phyloP scores from a whole-genome alignment of 1,284 basidiomycete genomes.

The Phaffia rhodozyma region DNA sequence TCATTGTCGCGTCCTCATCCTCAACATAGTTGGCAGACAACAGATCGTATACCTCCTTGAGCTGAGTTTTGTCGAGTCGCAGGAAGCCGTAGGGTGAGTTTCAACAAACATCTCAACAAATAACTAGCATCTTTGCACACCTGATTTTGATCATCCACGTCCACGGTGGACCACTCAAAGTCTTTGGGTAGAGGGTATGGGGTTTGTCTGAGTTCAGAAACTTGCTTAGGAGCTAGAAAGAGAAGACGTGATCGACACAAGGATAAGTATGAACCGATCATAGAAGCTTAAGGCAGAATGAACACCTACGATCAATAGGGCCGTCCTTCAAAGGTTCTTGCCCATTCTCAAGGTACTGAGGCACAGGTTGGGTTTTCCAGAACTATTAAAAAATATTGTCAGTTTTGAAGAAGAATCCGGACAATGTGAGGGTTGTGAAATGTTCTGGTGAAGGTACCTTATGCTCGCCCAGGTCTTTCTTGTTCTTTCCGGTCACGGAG shows the following conservation, averaged over 20 bases:
- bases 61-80: slow-evolving; percentile 38
- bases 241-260: not conserved
- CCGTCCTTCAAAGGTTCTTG: slow-evolving; percentile 57
- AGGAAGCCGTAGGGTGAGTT: not conserved
- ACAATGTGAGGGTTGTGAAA: not conserved
- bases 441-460: slow-evolving; percentile 46
- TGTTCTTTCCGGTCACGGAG: slow-evolving; percentile 45
- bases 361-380: slow-evolving; percentile 92
- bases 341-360: slow-evolving; percentile 40
- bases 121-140: slow-evolving; percentile 33
- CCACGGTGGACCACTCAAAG: slow-evolving; percentile 81
- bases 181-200: slow-evolving; percentile 81
- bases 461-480: slow-evolving; percentile 69
- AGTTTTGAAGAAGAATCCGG: not conserved
- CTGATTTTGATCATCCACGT: slow-evolving; percentile 65
- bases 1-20: slow-evolving; percentile 87
- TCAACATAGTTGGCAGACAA: slow-evolving; percentile 93
- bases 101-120: not conserved
- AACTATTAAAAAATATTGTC: slow-evolving; percentile 45
- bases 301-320: slow-evolving; percentile 53
- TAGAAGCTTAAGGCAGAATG: not conserved
- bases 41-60: slow-evolving; percentile 83
- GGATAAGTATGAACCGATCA: not conserved
- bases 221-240: slow-evolving; percentile 46
- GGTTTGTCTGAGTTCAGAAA: slow-evolving; percentile 70